Conservation (phyloP, 1,284 basidiomycete species). For the Trichosporon inkin region DNA sequence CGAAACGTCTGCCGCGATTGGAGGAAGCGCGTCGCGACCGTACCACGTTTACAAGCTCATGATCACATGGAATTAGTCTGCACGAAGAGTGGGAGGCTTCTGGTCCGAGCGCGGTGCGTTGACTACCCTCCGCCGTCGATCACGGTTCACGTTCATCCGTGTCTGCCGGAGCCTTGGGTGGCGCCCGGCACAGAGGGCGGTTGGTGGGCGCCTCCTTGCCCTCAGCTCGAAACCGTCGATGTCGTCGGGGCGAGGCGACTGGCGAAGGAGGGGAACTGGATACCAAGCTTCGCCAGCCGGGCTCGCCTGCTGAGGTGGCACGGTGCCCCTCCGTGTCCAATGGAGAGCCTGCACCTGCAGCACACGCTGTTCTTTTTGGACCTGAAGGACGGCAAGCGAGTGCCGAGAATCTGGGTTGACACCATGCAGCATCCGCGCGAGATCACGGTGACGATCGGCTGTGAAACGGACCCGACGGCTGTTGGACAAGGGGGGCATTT, state of each 20-base stretch:
- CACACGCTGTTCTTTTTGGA: neutral
- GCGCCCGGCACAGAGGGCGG: neutral
- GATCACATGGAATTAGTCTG: neutral
- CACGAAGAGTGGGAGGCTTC: neutral
- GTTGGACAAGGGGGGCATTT: neutral
- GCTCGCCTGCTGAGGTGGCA: neutral
- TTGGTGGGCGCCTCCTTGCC: neutral
- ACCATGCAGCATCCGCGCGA: neutral
- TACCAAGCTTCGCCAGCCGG: neutral
- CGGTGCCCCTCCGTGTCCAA: neutral
- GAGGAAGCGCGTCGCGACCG: neutral
- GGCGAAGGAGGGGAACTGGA: neutral
- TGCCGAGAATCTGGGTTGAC: neutral
- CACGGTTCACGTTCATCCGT: neutral
- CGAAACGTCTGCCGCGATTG: neutral
- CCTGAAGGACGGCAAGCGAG: neutral
- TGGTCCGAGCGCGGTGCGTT: neutral
- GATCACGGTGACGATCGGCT: neutral
- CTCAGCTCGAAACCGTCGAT: neutral
- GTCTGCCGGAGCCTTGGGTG: neutral
- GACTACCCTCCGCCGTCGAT: neutral
- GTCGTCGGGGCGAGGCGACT: neutral
- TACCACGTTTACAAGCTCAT: no score
- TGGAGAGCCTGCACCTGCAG: neutral
- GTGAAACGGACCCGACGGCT: neutral